phyloP scores from a whole-genome alignment of 441 rosid species.

The Mallotus repandus region DNA sequence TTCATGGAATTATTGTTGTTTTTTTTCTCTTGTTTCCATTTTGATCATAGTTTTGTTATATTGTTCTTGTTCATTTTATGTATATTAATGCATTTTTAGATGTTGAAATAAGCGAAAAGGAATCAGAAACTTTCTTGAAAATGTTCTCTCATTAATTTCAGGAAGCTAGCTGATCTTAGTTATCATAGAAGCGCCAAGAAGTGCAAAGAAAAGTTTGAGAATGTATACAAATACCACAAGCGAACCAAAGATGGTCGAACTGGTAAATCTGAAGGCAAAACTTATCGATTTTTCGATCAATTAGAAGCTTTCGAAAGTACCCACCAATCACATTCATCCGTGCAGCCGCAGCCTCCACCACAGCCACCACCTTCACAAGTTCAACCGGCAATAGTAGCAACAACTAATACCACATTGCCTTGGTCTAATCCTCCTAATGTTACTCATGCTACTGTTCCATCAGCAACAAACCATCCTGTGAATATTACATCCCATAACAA shows the following conservation, averaged over 20 bases:
- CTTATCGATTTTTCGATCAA: conserved; percentile 77
- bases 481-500: conserved; percentile 2
- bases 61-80: not conserved
- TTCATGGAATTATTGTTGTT: not conserved
- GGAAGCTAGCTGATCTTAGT: conserved; percentile 82
- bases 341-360: conserved; percentile 8
- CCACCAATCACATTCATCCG: conserved; percentile 2
- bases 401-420: conserved; percentile 21
- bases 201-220: conserved; percentile 94
- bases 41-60: not conserved
- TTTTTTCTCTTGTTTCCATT: not conserved
- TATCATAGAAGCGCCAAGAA: conserved; percentile 82
- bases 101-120: not conserved
- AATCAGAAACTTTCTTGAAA: conserved; percentile 6
- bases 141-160: conserved; percentile 20
- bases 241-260: conserved; percentile 78
- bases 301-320: conserved; percentile 61
- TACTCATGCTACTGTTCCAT: conserved; percentile 35
- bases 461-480: conserved; percentile 18
- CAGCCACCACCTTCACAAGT: conserved; percentile 7
- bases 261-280: conserved; percentile 60
- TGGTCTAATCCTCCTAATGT: conserved; percentile 16
- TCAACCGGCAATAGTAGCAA: not conserved
- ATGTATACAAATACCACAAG: conserved; percentile 85
- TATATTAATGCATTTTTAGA: not conserved